These are phyloP conservation scores for Candida tibetensis DNA, from an alignment of 805 yeast species.

Conservation along the genomic window DNA sequence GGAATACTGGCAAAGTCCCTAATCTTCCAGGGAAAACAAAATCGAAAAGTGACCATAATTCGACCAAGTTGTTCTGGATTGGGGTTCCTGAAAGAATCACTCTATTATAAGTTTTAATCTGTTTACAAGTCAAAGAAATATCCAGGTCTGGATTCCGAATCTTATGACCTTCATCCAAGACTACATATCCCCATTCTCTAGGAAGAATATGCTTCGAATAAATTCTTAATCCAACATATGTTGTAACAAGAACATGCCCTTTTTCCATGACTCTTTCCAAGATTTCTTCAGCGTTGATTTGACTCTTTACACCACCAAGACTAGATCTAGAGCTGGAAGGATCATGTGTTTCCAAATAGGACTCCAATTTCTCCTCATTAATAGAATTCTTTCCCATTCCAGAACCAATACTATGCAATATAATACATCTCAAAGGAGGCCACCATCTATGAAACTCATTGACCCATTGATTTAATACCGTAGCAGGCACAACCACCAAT, in stretches of 20 bases:
- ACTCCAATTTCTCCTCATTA: conserved; percentile 50
- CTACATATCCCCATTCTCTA: conserved; percentile 82
- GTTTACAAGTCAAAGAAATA: conserved; percentile 81
- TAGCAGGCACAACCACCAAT: conserved; percentile 91
- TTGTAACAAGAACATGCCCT: conserved; percentile 87
- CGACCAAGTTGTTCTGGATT: conserved; percentile 87
- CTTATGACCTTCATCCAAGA: conserved; percentile 95
- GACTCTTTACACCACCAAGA: conserved; percentile 27
- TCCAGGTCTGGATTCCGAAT: conserved; percentile 92
- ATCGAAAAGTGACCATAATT: conserved; percentile 93
- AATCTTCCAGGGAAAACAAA: conserved; percentile 92
- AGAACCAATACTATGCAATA: conserved; percentile 87
- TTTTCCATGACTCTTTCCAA: conserved; percentile 55
- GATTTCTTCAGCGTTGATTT: conserved; percentile 44
- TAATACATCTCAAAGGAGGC: conserved; percentile 88
- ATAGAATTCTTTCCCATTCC: conserved; percentile 54
- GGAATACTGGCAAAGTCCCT: conserved; percentile 94
- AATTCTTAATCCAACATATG: conserved; percentile 81
- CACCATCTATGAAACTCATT: conserved; percentile 96
- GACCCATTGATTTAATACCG: conserved; percentile 96
- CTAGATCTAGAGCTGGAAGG: conserved; percentile 26
- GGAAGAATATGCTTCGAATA: conserved; percentile 64
- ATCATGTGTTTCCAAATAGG: conserved; percentile 43
- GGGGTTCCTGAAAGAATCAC: conserved; percentile 94
- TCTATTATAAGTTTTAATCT: conserved; percentile 77